Percentiles rank a stretch among this genome's conserved stretches.
Evolutionary conservation across 257 asterid genomes (phyloP).

Genomic region (Forsythia suspensa): DNA sequence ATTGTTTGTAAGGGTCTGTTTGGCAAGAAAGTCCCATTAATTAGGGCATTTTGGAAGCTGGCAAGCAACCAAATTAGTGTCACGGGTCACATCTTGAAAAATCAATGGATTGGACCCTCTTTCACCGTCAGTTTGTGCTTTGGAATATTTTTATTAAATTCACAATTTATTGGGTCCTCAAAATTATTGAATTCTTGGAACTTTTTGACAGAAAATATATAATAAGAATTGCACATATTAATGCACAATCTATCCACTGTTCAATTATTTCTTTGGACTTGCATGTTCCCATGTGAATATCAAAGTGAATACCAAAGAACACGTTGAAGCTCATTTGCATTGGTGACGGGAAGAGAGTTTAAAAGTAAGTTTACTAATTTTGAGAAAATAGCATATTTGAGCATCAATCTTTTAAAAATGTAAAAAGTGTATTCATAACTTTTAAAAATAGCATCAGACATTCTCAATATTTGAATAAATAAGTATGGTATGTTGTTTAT

Average conservation of each 20-base stretch:
- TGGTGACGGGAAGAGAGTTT: neutral
- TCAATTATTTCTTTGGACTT: neutral
- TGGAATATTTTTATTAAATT: neutral
- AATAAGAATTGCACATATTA: neutral
- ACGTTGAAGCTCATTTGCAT: neutral
- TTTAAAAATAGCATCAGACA: no score
- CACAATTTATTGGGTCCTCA: neutral
- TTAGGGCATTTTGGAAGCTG: conserved; percentile 32
- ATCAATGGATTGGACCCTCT: conserved; percentile 14
- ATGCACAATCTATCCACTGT: conserved; percentile 5
- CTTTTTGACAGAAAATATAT: neutral
- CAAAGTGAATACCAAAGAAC: neutral
- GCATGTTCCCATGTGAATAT: neutral
- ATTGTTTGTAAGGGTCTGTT: conserved; percentile 27
- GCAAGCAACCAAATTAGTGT: conserved; percentile 44
- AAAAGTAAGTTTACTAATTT: no score
- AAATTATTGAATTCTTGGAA: neutral
- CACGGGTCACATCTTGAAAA: conserved; percentile 47
- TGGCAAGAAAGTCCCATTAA: conserved; percentile 27
- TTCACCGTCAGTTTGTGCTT: conserved; percentile 14
- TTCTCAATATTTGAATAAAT: no score
- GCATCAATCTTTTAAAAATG: no score
- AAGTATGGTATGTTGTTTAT: no score
- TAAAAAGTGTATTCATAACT: no score
- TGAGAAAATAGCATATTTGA: no score